Base-by-base conservation (phyloP, 2,329 filamentous ascomycete species). In the Cytospora piceae region DNA sequence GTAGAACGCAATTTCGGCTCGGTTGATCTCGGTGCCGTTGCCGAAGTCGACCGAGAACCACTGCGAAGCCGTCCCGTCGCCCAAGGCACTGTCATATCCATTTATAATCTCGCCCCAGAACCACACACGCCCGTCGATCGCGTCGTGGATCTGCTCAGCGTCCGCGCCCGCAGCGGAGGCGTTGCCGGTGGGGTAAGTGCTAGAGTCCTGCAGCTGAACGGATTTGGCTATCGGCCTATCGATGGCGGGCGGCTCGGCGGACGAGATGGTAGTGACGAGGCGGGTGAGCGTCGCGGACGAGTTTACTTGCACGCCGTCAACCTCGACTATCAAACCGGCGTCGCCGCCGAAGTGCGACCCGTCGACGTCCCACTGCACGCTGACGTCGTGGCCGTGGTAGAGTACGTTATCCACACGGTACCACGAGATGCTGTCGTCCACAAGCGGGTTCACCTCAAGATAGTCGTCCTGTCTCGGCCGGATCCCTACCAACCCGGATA, bases 401-500 rank as follows among this genome's bases (percentile, higher is more conserved):
- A 75, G 65, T 17, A 80, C 73, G 24, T 74, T 71, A 63, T 81
- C 78, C 1, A 76, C 74, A 8, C 79, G 76, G 73, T 81, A 81
- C 69, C 77, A 80, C 0, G 72, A 68, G 3, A 80, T 73, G 17
- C 71, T 69, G 27, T 67, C 66, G n/a, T 75, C 73, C 0, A 76
- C 73, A 1, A 78, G 72, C 0, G 79, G 78, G 63, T 79, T 78
- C 22, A 81, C 74, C 61, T 79, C 77, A 1, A 81, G 72, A 0
- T 73, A 70, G 64, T 79, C 72, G 37, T 78, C 74, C 11, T 74
- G 72, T 0, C 74, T 74, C 3, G 79, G 75, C 0, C 78, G 77
- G 39, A 81, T 77, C 0, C 79, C 79, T 0, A 81, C 75, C 3
- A 81, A 72, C 0, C 79, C 79, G 0, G 76, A 75, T 17, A 81